Percentiles rank a stretch among this genome's conserved stretches.
These are phyloP conservation scores for Spiraea crenata DNA, from an alignment of 331 rosid genomes.

Conservation along the genomic window DNA sequence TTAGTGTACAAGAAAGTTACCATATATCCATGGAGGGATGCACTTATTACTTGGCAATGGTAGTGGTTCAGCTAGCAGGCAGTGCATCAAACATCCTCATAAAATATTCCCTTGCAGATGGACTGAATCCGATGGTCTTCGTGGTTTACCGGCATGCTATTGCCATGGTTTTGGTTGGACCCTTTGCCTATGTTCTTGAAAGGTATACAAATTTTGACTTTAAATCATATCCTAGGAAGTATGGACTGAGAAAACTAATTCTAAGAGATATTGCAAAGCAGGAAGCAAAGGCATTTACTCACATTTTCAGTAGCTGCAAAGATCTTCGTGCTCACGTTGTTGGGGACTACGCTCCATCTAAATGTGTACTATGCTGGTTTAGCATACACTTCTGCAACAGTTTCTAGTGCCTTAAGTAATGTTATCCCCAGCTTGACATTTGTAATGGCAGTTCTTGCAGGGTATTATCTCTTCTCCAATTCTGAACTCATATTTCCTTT, in stretches of 20 bases:
- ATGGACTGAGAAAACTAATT: background rate
- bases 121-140: conserved; percentile 34
- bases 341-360: conserved; percentile 36
- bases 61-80: conserved; percentile 21
- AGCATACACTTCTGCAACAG: conserved; percentile 32
- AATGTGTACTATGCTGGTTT: conserved; percentile 34
- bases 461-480: conserved; percentile 13
- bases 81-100: conserved; percentile 24
- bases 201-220: background rate
- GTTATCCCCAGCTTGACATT: conserved; percentile 39
- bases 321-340: conserved; percentile 23
- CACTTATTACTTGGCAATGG: conserved; percentile 26
- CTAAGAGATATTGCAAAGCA: background rate
- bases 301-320: conserved; percentile 19
- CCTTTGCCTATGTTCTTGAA: conserved; percentile 27
- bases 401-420: conserved; percentile 31
- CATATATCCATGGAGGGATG: conserved; percentile 21
- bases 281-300: conserved; percentile 29
- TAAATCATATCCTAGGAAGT: too few species aligned
- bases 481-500: background rate
- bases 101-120: conserved; percentile 21
- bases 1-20: background rate
- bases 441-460: conserved; percentile 21
- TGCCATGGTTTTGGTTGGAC: conserved; percentile 28
- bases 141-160: conserved; percentile 35